Conservation (phyloP, 208 protist species). For the Endotrypanum monterogeii region DNA sequence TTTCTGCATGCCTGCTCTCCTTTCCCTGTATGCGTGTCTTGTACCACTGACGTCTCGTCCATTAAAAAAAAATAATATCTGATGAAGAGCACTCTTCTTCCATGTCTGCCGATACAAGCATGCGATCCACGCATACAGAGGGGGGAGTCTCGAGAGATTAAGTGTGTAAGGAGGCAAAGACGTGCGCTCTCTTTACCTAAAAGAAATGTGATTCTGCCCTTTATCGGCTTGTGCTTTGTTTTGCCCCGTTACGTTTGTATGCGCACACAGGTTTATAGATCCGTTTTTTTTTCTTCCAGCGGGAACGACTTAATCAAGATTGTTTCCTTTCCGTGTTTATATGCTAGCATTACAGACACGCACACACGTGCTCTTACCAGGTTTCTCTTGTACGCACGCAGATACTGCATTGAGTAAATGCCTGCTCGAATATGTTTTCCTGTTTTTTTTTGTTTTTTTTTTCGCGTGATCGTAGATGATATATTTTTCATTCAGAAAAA, state of each 20-base stretch:
- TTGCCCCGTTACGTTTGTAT: background rate
- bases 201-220: background rate
- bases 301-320: background rate
- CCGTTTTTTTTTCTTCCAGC: conserved; percentile 1
- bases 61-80: too few species aligned
- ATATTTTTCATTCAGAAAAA: background rate
- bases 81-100: background rate
- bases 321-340: background rate
- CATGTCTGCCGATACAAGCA: background rate
- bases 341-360: background rate
- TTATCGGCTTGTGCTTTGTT: conserved; percentile 2
- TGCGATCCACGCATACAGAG: too few species aligned
- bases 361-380: background rate
- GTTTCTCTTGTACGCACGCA: background rate
- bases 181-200: background rate
- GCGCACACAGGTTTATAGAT: background rate
- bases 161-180: background rate
- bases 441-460: background rate
- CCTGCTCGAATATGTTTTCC: background rate
- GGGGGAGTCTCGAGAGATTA: background rate
- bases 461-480: background rate
- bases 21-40: background rate
- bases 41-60: background rate
- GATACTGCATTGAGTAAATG: background rate
- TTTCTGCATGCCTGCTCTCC: background rate